Percentiles rank a stretch among this genome's conserved stretches.
These are phyloP conservation scores for Pseudomassariella vexata DNA, from an alignment of 2,329 filamentous ascomycete genomes.

Conservation along the genomic window DNA sequence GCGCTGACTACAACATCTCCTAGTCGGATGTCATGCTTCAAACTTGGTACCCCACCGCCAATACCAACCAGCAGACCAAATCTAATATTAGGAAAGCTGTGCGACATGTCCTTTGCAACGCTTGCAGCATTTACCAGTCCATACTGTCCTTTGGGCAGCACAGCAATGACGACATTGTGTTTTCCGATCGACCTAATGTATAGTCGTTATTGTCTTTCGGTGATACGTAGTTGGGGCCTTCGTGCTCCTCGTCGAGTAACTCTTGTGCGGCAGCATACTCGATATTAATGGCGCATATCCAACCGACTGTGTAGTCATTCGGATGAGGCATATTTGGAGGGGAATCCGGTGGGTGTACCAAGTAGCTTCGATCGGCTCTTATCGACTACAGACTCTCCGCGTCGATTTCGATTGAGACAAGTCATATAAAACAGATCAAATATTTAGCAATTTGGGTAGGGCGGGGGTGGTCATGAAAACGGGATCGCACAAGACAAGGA, in stretches of 20 bases:
- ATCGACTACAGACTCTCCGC: too few species aligned
- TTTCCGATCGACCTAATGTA: slow-evolving; percentile 22
- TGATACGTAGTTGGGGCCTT: slow-evolving; percentile 15
- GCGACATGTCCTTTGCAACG: slow-evolving; percentile 18
- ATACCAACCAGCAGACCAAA: slow-evolving; percentile 27
- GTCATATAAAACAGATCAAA: too few species aligned
- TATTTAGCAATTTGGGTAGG: too few species aligned
- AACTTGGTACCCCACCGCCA: slow-evolving; percentile 25
- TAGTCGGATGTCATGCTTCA: slow-evolving; percentile 22
- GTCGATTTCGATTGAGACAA: too few species aligned
- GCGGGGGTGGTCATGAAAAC: too few species aligned
- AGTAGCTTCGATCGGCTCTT: too few species aligned
- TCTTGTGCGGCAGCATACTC: slow-evolving; percentile 31
- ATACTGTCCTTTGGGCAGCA: slow-evolving; percentile 18
- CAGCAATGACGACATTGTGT: slow-evolving; percentile 30
- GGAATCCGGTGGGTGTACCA: too few species aligned
- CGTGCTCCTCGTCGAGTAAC: slow-evolving; percentile 33
- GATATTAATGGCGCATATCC: slow-evolving; percentile 33
- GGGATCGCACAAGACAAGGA: too few species aligned
- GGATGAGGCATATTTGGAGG: neutral
- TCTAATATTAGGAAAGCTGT: slow-evolving; percentile 20
- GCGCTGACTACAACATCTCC: slow-evolving; percentile 26
- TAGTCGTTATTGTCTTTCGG: slow-evolving; percentile 23
- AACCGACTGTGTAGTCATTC: slow-evolving; percentile 34
- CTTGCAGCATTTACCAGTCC: slow-evolving; percentile 18